Evolutionary conservation across 2,329 filamentous ascomycete species (phyloP).

Genomic region (Penicillium sp.): DNA sequence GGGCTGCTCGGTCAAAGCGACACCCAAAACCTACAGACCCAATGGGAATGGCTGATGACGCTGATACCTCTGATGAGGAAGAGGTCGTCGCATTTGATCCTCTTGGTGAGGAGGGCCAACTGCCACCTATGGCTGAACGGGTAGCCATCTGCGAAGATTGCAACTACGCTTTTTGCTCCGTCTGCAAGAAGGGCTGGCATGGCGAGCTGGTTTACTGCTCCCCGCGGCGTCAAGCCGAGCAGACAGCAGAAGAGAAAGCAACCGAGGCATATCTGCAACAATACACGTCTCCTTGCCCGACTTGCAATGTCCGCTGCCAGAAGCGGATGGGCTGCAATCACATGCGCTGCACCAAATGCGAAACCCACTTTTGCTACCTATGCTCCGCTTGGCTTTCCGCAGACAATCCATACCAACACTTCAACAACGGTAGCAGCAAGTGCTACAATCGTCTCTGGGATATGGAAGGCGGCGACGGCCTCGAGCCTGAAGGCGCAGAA

Average conservation of each 20-base stretch:
- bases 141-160: slow-evolving; percentile 87
- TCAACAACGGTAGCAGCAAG: slow-evolving; percentile 66
- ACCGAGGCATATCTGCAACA: slow-evolving; percentile 77
- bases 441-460: slow-evolving; percentile 93
- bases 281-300: slow-evolving; percentile 85
- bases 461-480: slow-evolving; percentile 72
- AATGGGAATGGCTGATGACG: slow-evolving; percentile 57
- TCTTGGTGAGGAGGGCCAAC: slow-evolving; percentile 40
- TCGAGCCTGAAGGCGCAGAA: slow-evolving; percentile 43
- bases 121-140: slow-evolving; percentile 59
- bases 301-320: slow-evolving; percentile 78
- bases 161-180: slow-evolving; percentile 78
- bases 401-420: slow-evolving; percentile 82
- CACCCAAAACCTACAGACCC: slow-evolving; percentile 69
- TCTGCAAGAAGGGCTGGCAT: slow-evolving; percentile 83
- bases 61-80: slow-evolving; percentile 51
- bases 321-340: slow-evolving; percentile 96
- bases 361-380: slow-evolving; percentile 92
- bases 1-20: slow-evolving; percentile 73
- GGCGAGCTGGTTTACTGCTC: slow-evolving; percentile 76
- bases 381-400: slow-evolving; percentile 84
- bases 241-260: slow-evolving; percentile 81
- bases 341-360: slow-evolving; percentile 89
- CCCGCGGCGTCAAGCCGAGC: slow-evolving; percentile 62
- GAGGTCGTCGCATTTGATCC: slow-evolving; percentile 49